A percentile compares a stretch with the other conserved stretches of the same genome.
These are phyloP conservation scores for Tetrahymena thermophila DNA, from an alignment of 73 alveolate species.

Conservation along the genomic window DNA sequence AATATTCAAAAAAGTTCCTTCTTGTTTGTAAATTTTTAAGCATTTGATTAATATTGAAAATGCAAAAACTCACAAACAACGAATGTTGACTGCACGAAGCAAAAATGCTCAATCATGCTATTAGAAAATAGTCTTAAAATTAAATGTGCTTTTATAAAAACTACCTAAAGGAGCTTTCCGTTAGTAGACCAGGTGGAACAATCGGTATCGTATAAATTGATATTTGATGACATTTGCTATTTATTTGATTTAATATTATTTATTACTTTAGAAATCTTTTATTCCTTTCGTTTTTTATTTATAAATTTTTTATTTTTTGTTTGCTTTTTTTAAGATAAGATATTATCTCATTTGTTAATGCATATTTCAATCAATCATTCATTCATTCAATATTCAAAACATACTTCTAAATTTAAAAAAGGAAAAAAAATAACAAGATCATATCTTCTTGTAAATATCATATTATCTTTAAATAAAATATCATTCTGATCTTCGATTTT, in stretches of 20 bases:
- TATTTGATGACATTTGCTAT: not conserved
- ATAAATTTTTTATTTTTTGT: not conserved
- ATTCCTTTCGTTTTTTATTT: not conserved
- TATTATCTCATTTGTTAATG: not conserved
- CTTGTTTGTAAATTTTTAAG: not conserved
- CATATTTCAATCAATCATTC: not conserved
- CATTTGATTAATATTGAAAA: not conserved
- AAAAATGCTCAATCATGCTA: not conserved
- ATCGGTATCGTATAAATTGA: slow-evolving; percentile 82
- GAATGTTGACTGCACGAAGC: not conserved
- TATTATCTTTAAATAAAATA: not conserved
- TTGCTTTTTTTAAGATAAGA: not conserved
- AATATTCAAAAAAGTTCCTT: too few relatives aligned
- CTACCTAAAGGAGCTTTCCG: slow-evolving; percentile 83
- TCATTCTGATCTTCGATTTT: slow-evolving; percentile 1
- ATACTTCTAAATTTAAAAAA: not conserved
- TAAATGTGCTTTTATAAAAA: not conserved
- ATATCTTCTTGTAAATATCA: not conserved
- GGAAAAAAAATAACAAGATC: not conserved
- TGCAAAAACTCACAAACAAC: not conserved
- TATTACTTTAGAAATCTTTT: not conserved
- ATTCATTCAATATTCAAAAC: not conserved
- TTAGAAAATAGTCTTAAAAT: not conserved
- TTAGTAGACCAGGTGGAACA: slow-evolving; percentile 96
- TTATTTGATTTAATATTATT: not conserved